Base-by-base conservation (phyloP, 192 early-diverging fungal genomes). In the Coemansia sp. region DNA sequence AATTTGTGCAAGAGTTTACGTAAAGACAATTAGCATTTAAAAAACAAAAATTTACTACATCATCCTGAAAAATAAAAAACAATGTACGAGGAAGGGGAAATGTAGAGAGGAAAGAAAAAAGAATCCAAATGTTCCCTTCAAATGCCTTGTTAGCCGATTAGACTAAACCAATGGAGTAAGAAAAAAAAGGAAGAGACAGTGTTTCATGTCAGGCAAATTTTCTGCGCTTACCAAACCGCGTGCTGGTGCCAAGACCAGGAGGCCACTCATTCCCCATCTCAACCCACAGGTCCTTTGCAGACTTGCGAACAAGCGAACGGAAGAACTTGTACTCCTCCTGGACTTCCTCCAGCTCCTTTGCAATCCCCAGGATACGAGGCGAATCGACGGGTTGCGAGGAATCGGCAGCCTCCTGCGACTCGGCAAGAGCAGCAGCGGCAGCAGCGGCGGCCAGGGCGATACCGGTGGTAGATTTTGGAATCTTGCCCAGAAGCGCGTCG, bases 251-350 rank as follows among this genome's bases (percentile, higher is more conserved):
- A 0, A 68, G 42, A 17, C 54, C 75, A 1, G 79, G 79, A 13
- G 79, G 79, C 79, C 78, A 81, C 19, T 81, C 78, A 64, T 81
- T 81, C 40, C 78, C 78, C 72, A 72, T 66, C 16, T 75, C 69
- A 5, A 64, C 25, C 78, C 78, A 81, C 66, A 81, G 50, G 5
- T 81, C 78, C 51, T 65, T 81, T n/a, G 78, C 78, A 41, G 78
- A 69, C 6, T 50, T 64, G n/a, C 66, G 42, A 2, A 75, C 78
- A 39, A 81, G 63, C 2, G 66, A 51, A 17, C 46, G 64, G 59
- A 68, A 75, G 39, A 75, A 17, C 39, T 63, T 55, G 67, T 72
- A 75, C 44, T 81, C 78, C 46, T 75, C 73, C 39, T 81, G 78
- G 16, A 71, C 72, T 12, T 81, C 73, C 43, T 72, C 69, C 48